Percentiles rank a stretch among this genome's conserved stretches.
phyloP scores from a whole-genome alignment of 2,329 filamentous ascomycete species.

The Nigrograna mackinnonii region DNA sequence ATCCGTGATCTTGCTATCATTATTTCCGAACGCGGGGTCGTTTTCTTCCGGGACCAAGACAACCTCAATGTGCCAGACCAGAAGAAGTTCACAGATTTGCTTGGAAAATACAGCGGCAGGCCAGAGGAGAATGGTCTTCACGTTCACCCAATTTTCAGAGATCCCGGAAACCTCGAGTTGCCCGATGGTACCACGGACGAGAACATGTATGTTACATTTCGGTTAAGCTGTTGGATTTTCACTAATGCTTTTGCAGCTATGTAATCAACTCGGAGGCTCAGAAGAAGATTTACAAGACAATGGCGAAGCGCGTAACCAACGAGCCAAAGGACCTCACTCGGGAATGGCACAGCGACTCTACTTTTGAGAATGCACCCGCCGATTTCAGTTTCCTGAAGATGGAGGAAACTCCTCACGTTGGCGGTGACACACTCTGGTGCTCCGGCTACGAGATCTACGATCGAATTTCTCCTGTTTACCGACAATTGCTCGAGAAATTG shows the following conservation, averaged over 20 bases:
- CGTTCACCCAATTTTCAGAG: conserved; percentile 59
- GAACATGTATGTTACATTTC: conserved; percentile 14
- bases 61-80: conserved; percentile 54
- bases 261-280: conserved; percentile 63
- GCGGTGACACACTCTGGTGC: conserved; percentile 48
- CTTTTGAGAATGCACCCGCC: conserved; percentile 63
- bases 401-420: conserved; percentile 21
- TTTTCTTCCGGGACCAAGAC: conserved; percentile 59
- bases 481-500: conserved; percentile 23
- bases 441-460: conserved; percentile 46
- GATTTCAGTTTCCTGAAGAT: conserved; percentile 23
- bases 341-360: conserved; percentile 64
- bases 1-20: conserved; percentile 63
- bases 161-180: conserved; percentile 18
- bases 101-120: conserved; percentile 58
- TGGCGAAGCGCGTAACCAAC: conserved; percentile 25
- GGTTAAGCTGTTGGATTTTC: neutral
- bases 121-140: conserved; percentile 60
- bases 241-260: conserved; percentile 58
- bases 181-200: conserved; percentile 20
- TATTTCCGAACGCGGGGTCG: conserved; percentile 54
- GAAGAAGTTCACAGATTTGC: conserved; percentile 56
- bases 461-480: conserved; percentile 27
- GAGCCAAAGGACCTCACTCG: conserved; percentile 24
- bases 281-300: conserved; percentile 36